A percentile compares a stretch with the other conserved stretches of the same genome.
phyloP scores from a whole-genome alignment of 2,329 filamentous ascomycete genomes.

The Seiridium unicorne region DNA sequence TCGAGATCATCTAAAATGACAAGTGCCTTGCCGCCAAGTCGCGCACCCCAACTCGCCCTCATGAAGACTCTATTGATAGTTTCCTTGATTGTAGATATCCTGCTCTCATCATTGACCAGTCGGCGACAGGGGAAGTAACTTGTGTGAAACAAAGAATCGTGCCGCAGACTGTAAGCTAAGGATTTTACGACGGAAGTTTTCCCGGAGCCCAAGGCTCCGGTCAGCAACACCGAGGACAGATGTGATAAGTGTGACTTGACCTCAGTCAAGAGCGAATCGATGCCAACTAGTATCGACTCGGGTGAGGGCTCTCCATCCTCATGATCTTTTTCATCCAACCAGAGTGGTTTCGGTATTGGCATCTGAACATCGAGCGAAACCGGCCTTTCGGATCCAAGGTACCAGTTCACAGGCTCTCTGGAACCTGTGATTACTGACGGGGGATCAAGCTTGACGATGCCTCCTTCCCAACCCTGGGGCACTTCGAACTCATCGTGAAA shows the following conservation, averaged over 20 bases:
- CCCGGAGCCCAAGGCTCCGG: constrained; percentile 84
- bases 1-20: constrained; percentile 93
- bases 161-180: constrained; percentile 70
- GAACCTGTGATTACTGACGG: constrained; percentile 31
- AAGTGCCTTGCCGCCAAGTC: constrained; percentile 77
- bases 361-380: constrained; percentile 73
- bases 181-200: constrained; percentile 81
- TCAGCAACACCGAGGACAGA: constrained; percentile 84
- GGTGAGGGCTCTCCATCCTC: constrained; percentile 56
- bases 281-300: constrained; percentile 72
- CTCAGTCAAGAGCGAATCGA: constrained; percentile 72
- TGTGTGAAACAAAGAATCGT: constrained; percentile 74
- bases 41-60: constrained; percentile 85
- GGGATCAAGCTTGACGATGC: constrained; percentile 76
- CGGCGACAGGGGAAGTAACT: constrained; percentile 85
- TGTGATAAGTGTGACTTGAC: constrained; percentile 76
- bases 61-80: constrained; percentile 82
- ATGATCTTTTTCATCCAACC: constrained; percentile 40
- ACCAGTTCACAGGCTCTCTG: constrained; percentile 62
- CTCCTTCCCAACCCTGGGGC: constrained; percentile 74
- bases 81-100: constrained; percentile 88
- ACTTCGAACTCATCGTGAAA: constrained; percentile 51
- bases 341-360: constrained; percentile 65
- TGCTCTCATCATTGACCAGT: constrained; percentile 85
- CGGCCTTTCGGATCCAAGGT: constrained; percentile 74